phyloP scores from a whole-genome alignment of 2,329 filamentous ascomycete species.

The Fusarium guadeloupense region DNA sequence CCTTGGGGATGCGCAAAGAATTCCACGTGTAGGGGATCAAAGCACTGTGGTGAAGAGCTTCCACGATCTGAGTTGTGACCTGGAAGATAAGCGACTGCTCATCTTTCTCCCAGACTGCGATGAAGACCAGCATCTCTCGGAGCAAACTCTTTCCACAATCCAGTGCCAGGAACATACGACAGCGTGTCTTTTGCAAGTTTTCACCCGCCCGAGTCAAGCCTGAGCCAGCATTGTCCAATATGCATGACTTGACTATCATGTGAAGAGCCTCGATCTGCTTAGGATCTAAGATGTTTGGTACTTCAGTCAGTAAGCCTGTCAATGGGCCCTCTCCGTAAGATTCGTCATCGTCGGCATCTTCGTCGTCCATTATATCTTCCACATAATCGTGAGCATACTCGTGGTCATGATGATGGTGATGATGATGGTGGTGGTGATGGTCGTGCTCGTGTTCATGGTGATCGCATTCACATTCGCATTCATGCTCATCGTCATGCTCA shows the following conservation, averaged over 20 bases:
- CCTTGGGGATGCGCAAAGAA: constrained; percentile 89
- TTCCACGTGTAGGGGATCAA: constrained; percentile 93
- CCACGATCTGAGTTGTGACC: constrained; percentile 94
- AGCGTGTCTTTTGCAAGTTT: constrained; percentile 89
- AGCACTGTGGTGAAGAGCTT: constrained; percentile 88
- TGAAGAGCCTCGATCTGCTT: constrained; percentile 96
- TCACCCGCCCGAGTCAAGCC: constrained; percentile 73
- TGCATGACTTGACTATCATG: constrained; percentile 97
- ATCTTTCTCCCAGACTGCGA: constrained; percentile 94
- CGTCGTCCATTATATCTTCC: constrained; percentile 70
- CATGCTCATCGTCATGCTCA: constrained; percentile 43
- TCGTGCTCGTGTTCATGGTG: constrained; percentile 41
- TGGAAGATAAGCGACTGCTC: constrained; percentile 96
- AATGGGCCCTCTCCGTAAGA: constrained; percentile 82
- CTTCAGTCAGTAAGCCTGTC: constrained; percentile 88
- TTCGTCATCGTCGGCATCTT: constrained; percentile 77
- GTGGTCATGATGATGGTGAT: constrained; percentile 49
- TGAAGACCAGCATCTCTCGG: constrained; percentile 91
- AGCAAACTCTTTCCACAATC: constrained; percentile 91
- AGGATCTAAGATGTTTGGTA: constrained; percentile 91
- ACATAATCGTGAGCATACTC: constrained; percentile 57
- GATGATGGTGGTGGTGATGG: constrained; percentile 39
- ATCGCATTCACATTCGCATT: constrained; percentile 50
- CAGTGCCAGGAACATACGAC: constrained; percentile 87
- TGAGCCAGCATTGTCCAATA: constrained; percentile 82